Evolutionary conservation across 345 rosid species (phyloP).

Genomic region (Boechera retrofracta): DNA sequence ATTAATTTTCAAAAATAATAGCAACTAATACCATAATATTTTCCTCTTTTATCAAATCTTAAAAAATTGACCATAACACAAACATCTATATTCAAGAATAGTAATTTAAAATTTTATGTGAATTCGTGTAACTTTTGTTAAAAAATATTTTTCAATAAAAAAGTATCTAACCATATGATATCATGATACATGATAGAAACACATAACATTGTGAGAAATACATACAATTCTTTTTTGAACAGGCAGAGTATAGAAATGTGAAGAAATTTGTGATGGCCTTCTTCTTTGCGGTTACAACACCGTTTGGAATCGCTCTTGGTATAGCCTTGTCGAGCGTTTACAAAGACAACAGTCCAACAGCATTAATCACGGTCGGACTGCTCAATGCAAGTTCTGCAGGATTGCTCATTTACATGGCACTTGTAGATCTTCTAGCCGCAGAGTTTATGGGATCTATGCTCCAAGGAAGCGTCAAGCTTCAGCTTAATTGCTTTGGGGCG

Average conservation of each 20-base stretch:
- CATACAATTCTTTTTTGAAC: background rate
- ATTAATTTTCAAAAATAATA: background rate
- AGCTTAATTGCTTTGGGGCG: slow-evolving; percentile 52
- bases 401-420: slow-evolving; percentile 72
- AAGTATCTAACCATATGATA: background rate
- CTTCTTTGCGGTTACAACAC: slow-evolving; percentile 73
- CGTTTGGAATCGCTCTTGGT: slow-evolving; percentile 64
- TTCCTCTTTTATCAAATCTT: background rate
- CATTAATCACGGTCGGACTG: slow-evolving; percentile 65
- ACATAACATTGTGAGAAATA: background rate
- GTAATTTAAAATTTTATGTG: background rate
- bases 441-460: slow-evolving; percentile 76
- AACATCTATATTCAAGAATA: background rate
- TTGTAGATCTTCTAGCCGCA: slow-evolving; percentile 66
- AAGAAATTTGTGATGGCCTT: slow-evolving; percentile 59
- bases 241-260: slow-evolving; percentile 59
- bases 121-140: background rate
- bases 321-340: slow-evolving; percentile 59
- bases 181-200: background rate
- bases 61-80: background rate
- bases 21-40: background rate
- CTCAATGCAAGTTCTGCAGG: slow-evolving; percentile 76
- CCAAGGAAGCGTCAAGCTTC: slow-evolving; percentile 68
- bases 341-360: slow-evolving; percentile 61
- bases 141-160: background rate